These are phyloP conservation scores for Tinospora cordifolia DNA, from an alignment of 164 flowering plant species.

Conservation along the genomic window DNA sequence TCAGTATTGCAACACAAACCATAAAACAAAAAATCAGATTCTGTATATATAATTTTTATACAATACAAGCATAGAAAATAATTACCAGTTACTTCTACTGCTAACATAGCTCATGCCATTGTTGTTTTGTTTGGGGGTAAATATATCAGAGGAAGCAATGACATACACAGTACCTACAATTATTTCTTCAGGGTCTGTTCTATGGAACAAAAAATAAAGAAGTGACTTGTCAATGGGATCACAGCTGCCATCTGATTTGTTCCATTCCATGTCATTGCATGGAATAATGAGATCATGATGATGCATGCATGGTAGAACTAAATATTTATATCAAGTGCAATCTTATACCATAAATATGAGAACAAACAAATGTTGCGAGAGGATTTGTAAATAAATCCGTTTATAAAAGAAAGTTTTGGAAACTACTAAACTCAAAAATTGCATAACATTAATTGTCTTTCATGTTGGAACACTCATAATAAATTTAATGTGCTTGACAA, in stretches of 20 bases:
- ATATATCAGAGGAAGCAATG: slow-evolving; percentile 1
- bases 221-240: background rate
- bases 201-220: too few relatives aligned
- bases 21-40: background rate
- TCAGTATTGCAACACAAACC: slow-evolving; percentile 1
- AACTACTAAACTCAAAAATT: too few relatives aligned
- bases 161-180: background rate
- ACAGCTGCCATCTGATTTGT: slow-evolving; percentile 5
- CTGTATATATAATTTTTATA: background rate
- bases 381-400: too few relatives aligned
- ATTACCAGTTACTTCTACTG: background rate
- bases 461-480: too few relatives aligned
- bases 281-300: background rate
- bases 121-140: background rate
- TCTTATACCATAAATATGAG: too few relatives aligned
- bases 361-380: too few relatives aligned
- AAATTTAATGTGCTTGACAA: too few relatives aligned
- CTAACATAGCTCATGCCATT: background rate
- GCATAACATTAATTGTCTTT: too few relatives aligned
- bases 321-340: too few relatives aligned
- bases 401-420: too few relatives aligned
- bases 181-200: background rate
- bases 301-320: background rate
- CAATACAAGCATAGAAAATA: too few relatives aligned
- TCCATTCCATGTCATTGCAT: background rate